A percentile compares a stretch with the other conserved stretches of the same genome.
These are phyloP conservation scores for Galerina marginata DNA, from an alignment of 768 basidiomycete genomes.

Conservation along the genomic window DNA sequence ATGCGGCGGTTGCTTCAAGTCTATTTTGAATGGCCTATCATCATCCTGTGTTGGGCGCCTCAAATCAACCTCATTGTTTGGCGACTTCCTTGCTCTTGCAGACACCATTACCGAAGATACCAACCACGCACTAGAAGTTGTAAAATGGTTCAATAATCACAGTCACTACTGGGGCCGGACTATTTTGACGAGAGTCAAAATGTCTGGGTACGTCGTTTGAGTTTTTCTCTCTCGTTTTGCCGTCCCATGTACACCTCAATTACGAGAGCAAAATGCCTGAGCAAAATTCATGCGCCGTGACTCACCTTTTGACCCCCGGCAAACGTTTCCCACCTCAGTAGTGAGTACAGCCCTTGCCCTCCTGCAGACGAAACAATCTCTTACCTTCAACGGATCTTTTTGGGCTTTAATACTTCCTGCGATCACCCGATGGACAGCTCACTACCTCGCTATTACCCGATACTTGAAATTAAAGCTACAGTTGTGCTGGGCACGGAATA, in stretches of 20 bases:
- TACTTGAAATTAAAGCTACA: conserved; percentile 23
- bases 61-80: conserved; percentile 40
- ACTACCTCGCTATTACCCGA: conserved; percentile 31
- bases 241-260: too few species aligned
- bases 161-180: background rate
- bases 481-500: conserved; percentile 13
- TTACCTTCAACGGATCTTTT: conserved; percentile 9
- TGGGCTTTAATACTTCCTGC: conserved; percentile 35
- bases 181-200: too few species aligned
- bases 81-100: conserved; percentile 34
- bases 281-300: too few species aligned
- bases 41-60: conserved; percentile 30
- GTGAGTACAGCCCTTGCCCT: conserved; percentile 27
- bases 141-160: conserved; percentile 42
- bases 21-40: conserved; percentile 17
- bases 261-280: too few species aligned
- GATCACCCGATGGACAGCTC: conserved; percentile 36
- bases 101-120: conserved; percentile 20
- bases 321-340: too few species aligned
- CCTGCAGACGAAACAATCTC: conserved; percentile 30
- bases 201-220: too few species aligned
- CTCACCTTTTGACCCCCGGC: too few species aligned
- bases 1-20: conserved; percentile 19
- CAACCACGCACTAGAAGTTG: conserved; percentile 21
- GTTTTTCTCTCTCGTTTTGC: too few species aligned